Evolutionary conservation across 371 early-diverging fungal species (phyloP), one percentile per base, ranked within the genome.

Genomic region (Mucor piriformis): DNA sequence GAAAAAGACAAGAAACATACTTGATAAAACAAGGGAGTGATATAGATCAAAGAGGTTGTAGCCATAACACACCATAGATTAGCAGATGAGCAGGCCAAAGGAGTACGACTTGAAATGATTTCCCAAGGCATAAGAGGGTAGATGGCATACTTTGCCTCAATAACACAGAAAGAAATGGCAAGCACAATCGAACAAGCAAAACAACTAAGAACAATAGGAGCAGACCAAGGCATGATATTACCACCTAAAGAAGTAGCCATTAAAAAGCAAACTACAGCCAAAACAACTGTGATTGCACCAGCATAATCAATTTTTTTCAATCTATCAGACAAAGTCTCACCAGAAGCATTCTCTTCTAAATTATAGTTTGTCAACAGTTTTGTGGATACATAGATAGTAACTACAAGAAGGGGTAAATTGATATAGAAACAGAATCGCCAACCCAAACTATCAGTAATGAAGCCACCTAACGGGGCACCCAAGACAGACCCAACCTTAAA

Each of bases 381-480:
- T 6, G 52, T 43, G 2, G 67, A 54, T 6, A 72, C 61, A 38
- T 64, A 69, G 24, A 63, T 50, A 4, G 76, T 67, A 16, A 89
- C 48, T 20, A 83, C 66, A 44, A 89, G 65, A 37, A 90, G 50
- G 3, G 92, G 93, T 21, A 92, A 56, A 66, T 93, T 92, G 63
- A 91, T 83, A 71, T 85, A 90, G 70, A 92, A 92, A n/a, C 84
- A 83, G n/a, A 82, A 86, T 0, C 88, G 78, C 81, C 90, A 89
- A 42, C 86, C 82, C 71, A 83, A 70, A 27, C 20, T 52, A 15
- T 74, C 73, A 44, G 76, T 80, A 23, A 87, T 67, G 23, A 84
- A 76, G 2, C 87, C 84, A 53, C 85, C 77, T 8, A 77, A 53
- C 4, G 77, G 77, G 8, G 77, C 73, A 55, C 77, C 77, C 3